Conservation (phyloP, 768 basidiomycete species). For the Cubamyces sp. region DNA sequence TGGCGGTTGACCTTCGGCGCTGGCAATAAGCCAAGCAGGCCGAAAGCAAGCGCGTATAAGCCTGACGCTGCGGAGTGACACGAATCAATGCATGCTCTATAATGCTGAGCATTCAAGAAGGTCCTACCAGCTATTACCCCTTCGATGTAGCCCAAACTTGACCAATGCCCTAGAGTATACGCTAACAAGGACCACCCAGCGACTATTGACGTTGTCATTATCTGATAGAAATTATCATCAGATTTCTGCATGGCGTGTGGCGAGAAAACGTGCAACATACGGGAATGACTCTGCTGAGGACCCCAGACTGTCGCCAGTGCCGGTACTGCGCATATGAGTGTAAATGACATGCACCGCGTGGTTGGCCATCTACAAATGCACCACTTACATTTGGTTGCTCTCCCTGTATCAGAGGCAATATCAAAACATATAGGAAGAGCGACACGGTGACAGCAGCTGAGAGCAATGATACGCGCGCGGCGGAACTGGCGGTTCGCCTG, state of each 20-base stretch:
- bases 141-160: conserved; percentile 63
- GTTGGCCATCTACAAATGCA: neutral
- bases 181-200: conserved; percentile 68
- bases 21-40: conserved; percentile 74
- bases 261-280: conserved; percentile 31
- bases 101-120: neutral
- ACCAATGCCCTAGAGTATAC: conserved; percentile 68
- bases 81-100: neutral
- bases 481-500: conserved; percentile 44
- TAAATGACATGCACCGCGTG: neutral
- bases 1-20: conserved; percentile 57
- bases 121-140: conserved; percentile 65
- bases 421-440: conserved; percentile 74
- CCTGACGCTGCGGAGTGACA: conserved; percentile 54
- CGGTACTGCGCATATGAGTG: conserved; percentile 54
- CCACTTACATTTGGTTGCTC: conserved; percentile 68
- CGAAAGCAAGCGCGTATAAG: conserved; percentile 70
- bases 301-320: conserved; percentile 72
- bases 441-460: conserved; percentile 63
- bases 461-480: conserved; percentile 55
- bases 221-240: conserved; percentile 23
- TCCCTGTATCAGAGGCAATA: conserved; percentile 68
- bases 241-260: neutral
- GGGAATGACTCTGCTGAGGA: conserved; percentile 71
- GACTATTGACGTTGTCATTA: conserved; percentile 70